Evolutionary conservation across 495 filamentous ascomycete genomes (phyloP).

Genomic region (Oidiodendron maius): DNA sequence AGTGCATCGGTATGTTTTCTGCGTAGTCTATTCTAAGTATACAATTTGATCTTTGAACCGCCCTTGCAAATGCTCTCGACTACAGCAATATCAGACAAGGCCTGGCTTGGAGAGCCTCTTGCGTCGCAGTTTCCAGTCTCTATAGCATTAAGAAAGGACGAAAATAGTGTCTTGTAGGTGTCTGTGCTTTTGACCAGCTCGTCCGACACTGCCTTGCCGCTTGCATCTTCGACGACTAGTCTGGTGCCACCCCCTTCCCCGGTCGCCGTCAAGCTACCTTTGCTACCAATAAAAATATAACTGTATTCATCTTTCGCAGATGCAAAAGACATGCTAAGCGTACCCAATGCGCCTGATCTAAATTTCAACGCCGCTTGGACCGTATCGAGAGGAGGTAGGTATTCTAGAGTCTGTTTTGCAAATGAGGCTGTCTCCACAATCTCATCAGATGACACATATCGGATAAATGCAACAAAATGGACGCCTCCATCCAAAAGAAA

Average conservation of each 20-base stretch:
- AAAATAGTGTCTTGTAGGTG: background rate
- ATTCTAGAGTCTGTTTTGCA: constrained; percentile 43
- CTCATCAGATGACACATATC: constrained; percentile 48
- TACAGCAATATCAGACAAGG: background rate
- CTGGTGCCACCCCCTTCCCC: background rate
- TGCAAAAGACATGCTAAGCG: background rate
- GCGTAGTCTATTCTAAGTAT: too few relatives aligned
- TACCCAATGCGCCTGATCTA: background rate
- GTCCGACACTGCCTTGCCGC: background rate
- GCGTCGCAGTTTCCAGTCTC: background rate
- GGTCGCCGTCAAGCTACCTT: background rate
- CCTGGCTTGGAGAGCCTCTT: background rate
- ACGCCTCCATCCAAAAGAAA: constrained; percentile 73
- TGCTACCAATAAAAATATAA: background rate
- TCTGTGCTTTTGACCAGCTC: background rate
- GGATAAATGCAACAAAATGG: constrained; percentile 57
- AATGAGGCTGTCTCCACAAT: constrained; percentile 48
- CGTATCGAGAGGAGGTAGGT: constrained; percentile 67
- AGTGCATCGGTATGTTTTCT: too few relatives aligned
- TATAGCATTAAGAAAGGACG: background rate
- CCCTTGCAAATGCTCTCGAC: background rate
- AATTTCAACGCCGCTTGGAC: constrained; percentile 42
- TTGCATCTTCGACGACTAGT: background rate
- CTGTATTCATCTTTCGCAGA: background rate
- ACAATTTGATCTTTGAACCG: background rate